Conservation (phyloP, 495 filamentous ascomycete species). For the Filosporella fistucella region DNA sequence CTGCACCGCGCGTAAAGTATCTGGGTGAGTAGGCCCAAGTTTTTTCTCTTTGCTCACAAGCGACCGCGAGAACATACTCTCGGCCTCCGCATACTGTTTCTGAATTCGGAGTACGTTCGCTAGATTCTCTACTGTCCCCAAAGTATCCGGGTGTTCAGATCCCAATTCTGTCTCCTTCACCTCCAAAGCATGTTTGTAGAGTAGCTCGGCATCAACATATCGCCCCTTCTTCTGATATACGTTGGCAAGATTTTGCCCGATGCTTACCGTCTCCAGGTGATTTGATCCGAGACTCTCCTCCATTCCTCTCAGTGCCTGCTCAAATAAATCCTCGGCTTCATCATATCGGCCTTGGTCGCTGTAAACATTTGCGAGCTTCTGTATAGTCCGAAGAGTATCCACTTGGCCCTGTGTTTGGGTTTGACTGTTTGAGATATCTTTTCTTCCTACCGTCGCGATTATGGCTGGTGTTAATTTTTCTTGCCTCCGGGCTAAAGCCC, state of each 20-base stretch:
- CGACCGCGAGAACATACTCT: neutral
- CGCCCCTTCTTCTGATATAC: constrained; percentile 19
- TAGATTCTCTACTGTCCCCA: neutral
- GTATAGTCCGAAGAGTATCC: neutral
- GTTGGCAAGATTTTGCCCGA: neutral
- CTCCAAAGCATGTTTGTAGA: neutral
- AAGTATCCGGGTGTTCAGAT: constrained; percentile 4
- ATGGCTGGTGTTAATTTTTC: too few relatives aligned
- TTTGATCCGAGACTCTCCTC: neutral
- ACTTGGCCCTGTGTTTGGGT: too few relatives aligned
- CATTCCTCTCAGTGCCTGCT: neutral
- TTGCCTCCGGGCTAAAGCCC: too few relatives aligned
- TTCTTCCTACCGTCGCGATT: too few relatives aligned
- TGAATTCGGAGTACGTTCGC: neutral
- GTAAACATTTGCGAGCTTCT: neutral
- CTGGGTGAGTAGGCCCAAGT: constrained; percentile 4
- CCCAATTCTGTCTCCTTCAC: neutral
- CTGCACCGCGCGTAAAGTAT: neutral
- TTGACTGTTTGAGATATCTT: too few relatives aligned
- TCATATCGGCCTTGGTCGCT: neutral
- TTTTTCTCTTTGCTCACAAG: constrained; percentile 6
- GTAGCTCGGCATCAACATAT: constrained; percentile 29
- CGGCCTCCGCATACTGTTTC: constrained; percentile 7
- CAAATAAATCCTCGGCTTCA: neutral
- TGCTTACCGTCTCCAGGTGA: neutral